These are phyloP conservation scores for Emydomyces testavorans DNA, from an alignment of 2,329 filamentous ascomycete genomes.

Conservation along the genomic window DNA sequence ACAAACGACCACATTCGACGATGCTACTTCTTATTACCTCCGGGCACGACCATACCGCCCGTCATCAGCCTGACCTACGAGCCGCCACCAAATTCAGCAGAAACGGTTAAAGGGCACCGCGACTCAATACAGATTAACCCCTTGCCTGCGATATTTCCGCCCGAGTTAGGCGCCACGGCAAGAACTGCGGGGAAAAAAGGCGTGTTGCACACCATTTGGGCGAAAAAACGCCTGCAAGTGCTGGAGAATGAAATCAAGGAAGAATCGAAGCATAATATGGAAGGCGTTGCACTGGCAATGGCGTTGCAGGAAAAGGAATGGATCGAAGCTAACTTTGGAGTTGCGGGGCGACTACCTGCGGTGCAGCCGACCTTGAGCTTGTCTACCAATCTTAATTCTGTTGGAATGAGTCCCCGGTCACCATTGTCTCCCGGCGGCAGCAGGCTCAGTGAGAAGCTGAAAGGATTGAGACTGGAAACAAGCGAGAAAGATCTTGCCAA, in stretches of 20 bases:
- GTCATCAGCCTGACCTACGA: slow-evolving; percentile 54
- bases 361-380: slow-evolving; percentile 28
- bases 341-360: slow-evolving; percentile 29
- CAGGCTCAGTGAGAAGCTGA: slow-evolving; percentile 65
- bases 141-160: slow-evolving; percentile 74
- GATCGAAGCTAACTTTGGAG: slow-evolving; percentile 71
- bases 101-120: slow-evolving; percentile 27
- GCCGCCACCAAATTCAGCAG: slow-evolving; percentile 34
- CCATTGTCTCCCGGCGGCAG: slow-evolving; percentile 54
- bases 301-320: slow-evolving; percentile 70
- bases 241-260: slow-evolving; percentile 64
- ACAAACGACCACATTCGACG: slow-evolving; percentile 46
- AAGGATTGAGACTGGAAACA: slow-evolving; percentile 66
- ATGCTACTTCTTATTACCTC: slow-evolving; percentile 71
- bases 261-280: slow-evolving; percentile 61
- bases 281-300: slow-evolving; percentile 77
- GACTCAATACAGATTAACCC: slow-evolving; percentile 58
- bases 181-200: slow-evolving; percentile 61
- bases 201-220: slow-evolving; percentile 83
- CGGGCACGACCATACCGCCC: slow-evolving; percentile 58
- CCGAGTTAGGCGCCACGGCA: slow-evolving; percentile 57
- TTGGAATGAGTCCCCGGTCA: slow-evolving; percentile 39
- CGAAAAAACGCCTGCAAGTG: slow-evolving; percentile 64
- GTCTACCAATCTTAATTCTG: slow-evolving; percentile 19
- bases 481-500: slow-evolving; percentile 53